Percentiles rank a stretch among this genome's conserved stretches.
phyloP scores from a whole-genome alignment of 108 stramenopile species.

The Discostella stelligeroides region DNA sequence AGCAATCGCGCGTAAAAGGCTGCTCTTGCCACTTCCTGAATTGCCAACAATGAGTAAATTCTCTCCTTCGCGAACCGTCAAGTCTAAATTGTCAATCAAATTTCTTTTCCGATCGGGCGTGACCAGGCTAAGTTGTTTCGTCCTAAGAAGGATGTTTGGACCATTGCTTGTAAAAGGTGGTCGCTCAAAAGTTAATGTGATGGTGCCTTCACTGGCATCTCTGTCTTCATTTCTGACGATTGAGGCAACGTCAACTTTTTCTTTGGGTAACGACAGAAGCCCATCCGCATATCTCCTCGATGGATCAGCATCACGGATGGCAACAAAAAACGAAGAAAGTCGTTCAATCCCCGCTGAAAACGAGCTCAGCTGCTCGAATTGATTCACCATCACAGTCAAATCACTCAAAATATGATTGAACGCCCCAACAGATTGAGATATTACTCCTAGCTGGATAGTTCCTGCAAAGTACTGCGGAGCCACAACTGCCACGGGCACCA shows the following conservation, averaged over 20 bases:
- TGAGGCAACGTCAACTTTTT: slow-evolving; percentile 8
- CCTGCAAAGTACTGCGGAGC: slow-evolving; percentile 93
- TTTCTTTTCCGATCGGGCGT: slow-evolving; percentile 83
- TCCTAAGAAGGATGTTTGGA: slow-evolving; percentile 42
- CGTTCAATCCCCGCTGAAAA: slow-evolving; percentile 94
- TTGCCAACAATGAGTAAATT: slow-evolving; percentile 92
- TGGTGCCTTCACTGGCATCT: slow-evolving; percentile 8
- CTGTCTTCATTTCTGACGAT: no score
- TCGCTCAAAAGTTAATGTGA: slow-evolving; percentile 39
- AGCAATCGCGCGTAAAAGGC: slow-evolving; percentile 88
- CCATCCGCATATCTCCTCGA: slow-evolving; percentile 44
- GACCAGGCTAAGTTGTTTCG: slow-evolving; percentile 59
- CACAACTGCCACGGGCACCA: slow-evolving; percentile 93
- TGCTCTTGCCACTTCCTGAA: slow-evolving; percentile 86
- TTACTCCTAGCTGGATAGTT: slow-evolving; percentile 89
- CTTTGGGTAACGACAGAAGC: slow-evolving; percentile 32
- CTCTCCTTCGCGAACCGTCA: slow-evolving; percentile 68
- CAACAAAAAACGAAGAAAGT: slow-evolving; percentile 72
- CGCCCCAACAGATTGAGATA: slow-evolving; percentile 80
- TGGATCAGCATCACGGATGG: slow-evolving; percentile 71
- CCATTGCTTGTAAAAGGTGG: slow-evolving; percentile 15
- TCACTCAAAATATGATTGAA: slow-evolving; percentile 82
- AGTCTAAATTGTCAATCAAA: slow-evolving; percentile 62
- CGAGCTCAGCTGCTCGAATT: slow-evolving; percentile 88
- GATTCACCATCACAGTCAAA: slow-evolving; percentile 85